Evolutionary conservation across 1,284 basidiomycete species (phyloP).

Genomic region (Vanrija pseudolonga): DNA sequence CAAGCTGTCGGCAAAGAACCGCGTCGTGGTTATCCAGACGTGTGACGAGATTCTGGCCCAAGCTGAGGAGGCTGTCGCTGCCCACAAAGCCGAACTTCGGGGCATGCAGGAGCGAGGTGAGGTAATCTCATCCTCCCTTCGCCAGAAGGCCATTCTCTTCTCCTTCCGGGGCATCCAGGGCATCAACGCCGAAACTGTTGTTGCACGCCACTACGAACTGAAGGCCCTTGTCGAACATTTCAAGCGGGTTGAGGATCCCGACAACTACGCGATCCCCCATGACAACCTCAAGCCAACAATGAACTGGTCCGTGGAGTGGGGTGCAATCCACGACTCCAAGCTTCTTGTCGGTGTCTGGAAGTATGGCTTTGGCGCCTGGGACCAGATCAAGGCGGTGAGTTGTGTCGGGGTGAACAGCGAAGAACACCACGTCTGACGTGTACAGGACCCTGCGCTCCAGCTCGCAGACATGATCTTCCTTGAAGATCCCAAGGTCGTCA

Average conservation of each 20-base stretch:
- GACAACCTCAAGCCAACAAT: conserved; percentile 89
- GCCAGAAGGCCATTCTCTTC: conserved; percentile 82
- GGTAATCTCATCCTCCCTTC: conserved; percentile 54
- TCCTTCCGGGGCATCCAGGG: conserved; percentile 83
- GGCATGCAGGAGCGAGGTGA: conserved; percentile 75
- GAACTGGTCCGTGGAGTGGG: conserved; percentile 96
- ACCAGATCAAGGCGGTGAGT: conserved; percentile 61
- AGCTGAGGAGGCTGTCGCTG: conserved; percentile 77
- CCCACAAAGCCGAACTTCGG: conserved; percentile 76
- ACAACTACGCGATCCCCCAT: conserved; percentile 80
- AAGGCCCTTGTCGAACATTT: conserved; percentile 82
- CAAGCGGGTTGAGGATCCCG: conserved; percentile 61
- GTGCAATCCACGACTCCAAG: conserved; percentile 87
- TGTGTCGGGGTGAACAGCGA: no score
- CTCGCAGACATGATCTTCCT: conserved; percentile 94
- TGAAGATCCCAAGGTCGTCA: conserved; percentile 79
- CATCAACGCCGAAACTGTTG: conserved; percentile 96
- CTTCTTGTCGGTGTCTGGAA: conserved; percentile 88
- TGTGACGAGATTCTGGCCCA: conserved; percentile 88
- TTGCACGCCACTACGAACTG: conserved; percentile 84
- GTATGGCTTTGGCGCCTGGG: conserved; percentile 97
- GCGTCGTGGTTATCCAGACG: conserved; percentile 83
- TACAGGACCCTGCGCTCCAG: conserved; percentile 72
- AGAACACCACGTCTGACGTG: no score
- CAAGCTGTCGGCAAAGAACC: conserved; percentile 93